Base-by-base conservation (phyloP, 192 early-diverging fungal genomes). In the Entomortierella parvispora region DNA sequence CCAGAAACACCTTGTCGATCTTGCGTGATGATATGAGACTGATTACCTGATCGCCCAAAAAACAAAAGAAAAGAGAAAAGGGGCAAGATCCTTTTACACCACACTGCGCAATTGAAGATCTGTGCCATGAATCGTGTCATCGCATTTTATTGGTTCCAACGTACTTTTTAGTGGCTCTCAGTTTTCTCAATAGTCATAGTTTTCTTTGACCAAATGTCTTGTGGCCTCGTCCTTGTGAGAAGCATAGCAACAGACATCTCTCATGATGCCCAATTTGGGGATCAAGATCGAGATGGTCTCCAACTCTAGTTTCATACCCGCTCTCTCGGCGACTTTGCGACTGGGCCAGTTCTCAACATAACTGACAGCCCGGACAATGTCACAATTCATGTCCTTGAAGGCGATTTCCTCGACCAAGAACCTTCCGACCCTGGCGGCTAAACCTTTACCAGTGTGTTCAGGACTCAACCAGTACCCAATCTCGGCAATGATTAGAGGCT, bases 121-220 rank as follows among this genome's bases (percentile, higher is more conserved):
- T 49, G 15, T 44, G 43, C 17, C 9, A 44, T 44, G 17, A 17
- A 11, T 44, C 17, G 8, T 8, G 43, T 44, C 17, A n/a, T n/a
- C n/a, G 37, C 37, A 9, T 40, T 40, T 40, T 40, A 40, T 40
- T 40, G 37, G 37, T 40, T n/a, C 37, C 25, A 50, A 9, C 15
- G 11, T 50, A n/a, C 25, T 50, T 50, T 50, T 9, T 0, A 5
- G 2, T 20, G 18, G 18, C 7, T n/a, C 28, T 57, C 17, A 32
- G 5, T 12, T 57, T 57, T 32, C 20, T 62, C 61, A 69, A 55
- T 69, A 69, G 37, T 69, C 67, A 46, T 69, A 69, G 25, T 69
- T 54, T 4, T 53, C 42, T 31, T 69, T 69, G 25, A 69, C 23
- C 40, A 69, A 54, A 2, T 40, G n/a, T 40, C 44, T 61, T 26